Conservation (phyloP, 768 basidiomycete species). For the Pseudohyphozyma bogoriensis region DNA sequence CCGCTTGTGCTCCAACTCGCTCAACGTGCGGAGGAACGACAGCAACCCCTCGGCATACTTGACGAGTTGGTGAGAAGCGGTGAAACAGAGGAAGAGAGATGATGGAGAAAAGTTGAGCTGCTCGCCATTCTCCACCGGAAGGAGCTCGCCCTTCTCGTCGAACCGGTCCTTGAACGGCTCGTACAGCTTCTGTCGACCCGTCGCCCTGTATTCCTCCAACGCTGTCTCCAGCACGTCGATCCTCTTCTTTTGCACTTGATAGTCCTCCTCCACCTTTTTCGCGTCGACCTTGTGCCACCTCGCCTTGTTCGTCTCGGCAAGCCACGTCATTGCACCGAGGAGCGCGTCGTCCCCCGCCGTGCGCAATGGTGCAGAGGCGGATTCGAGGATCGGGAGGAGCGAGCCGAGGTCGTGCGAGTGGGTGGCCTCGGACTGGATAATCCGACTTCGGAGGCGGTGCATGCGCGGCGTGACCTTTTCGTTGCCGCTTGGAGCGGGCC, state of each 20-base stretch:
- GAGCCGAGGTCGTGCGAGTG: slow-evolving; percentile 32
- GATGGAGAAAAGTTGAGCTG: slow-evolving; percentile 33
- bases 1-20: slow-evolving; percentile 41
- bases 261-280: not conserved
- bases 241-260: not conserved
- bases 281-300: slow-evolving; percentile 1
- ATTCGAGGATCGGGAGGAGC: slow-evolving; percentile 35
- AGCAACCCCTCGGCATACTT: slow-evolving; percentile 40
- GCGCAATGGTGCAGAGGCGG: slow-evolving; percentile 30
- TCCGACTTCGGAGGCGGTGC: slow-evolving; percentile 4
- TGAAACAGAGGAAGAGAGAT: slow-evolving; percentile 47
- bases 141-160: slow-evolving; percentile 32
- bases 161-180: slow-evolving; percentile 44
- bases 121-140: not conserved
- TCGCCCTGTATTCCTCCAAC: slow-evolving; percentile 28
- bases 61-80: slow-evolving; percentile 46
- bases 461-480: too few species aligned
- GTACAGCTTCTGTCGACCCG: slow-evolving; percentile 40
- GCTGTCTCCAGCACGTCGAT: slow-evolving; percentile 26
- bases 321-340: slow-evolving; percentile 33
- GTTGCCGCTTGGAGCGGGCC: too few species aligned
- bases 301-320: slow-evolving; percentile 26
- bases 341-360: slow-evolving; percentile 27
- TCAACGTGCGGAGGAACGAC: slow-evolving; percentile 39
- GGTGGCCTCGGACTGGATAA: slow-evolving; percentile 20